Base-by-base conservation (phyloP, 495 filamentous ascomycete species). In the Corynascus novoguineensis region DNA sequence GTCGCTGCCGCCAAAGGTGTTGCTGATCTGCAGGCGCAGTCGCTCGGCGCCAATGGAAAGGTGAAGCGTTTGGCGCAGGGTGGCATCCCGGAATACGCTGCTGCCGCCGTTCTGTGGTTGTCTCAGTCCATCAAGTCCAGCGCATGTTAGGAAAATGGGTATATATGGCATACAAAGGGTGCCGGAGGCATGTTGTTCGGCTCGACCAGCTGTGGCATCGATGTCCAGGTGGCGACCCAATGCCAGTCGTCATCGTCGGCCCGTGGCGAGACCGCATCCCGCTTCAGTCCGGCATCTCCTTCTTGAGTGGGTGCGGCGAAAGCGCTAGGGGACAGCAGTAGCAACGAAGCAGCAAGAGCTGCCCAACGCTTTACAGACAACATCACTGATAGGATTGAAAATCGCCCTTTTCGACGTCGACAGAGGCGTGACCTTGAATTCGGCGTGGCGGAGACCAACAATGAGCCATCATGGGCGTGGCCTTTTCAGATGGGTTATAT, bases 141-240 rank as follows among this genome's bases (percentile, higher is more conserved):
- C 7, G 9, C 11, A 14, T 32, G 19, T 6, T 37, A 35, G 2
- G 15, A 22, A 21, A 19, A 21, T 7, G n/a, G n/a, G n/a, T n/a
- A n/a, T n/a, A n/a, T 21, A 27, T 11, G 34, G 68, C 80, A 32
- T 74, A 86, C 83, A 62, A 81, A 87, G 32, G 81, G 81, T 2
- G 74, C 60, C 0, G 79, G 78, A 11, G 83, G 84, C 49, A 87
- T 73, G 62, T 86, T 86, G 53, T 66, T 75, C 27, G 74, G 76
- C 60, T 88, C 84, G 5, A 82, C 81, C 15, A 84, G 65, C 68
- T 87, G 83, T 3, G 84, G 83, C 83, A 86, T 87, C 8, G 81
- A 72, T 0, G 81, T 78, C 84, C 84, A 87, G 2, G 82, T 81
- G 55, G 77, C 75, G 8, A 86, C 81, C 85, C 85, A 88, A 56